These are phyloP conservation scores for Sporothrix schenckii DNA, from an alignment of 2,329 filamentous ascomycete species.

Conservation along the genomic window DNA sequence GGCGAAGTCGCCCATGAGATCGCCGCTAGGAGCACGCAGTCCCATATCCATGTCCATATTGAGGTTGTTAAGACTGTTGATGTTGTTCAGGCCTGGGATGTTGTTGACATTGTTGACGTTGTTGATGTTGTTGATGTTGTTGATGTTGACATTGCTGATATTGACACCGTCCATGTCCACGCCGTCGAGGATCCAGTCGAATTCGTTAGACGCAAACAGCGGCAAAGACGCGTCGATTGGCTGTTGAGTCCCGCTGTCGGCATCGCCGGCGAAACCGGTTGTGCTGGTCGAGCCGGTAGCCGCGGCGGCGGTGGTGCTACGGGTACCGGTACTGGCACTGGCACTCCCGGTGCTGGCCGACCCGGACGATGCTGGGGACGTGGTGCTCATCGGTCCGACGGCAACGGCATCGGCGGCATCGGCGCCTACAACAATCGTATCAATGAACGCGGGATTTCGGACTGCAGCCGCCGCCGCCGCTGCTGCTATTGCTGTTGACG, in stretches of 20 bases:
- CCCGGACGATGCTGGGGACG: constrained; percentile 3
- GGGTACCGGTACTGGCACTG: background rate
- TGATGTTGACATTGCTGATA: background rate
- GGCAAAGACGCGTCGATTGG: background rate
- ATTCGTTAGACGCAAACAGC: constrained; percentile 14
- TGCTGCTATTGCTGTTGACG: background rate
- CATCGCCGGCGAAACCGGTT: background rate
- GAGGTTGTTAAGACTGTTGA: background rate
- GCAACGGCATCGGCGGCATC: no score
- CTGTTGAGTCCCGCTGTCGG: background rate
- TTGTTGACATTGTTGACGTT: background rate
- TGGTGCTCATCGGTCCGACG: background rate
- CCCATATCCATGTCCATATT: background rate
- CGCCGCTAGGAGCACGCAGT: background rate
- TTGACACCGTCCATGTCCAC: constrained; percentile 6
- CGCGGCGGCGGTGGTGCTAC: background rate
- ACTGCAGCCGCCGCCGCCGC: background rate
- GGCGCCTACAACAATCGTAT: background rate
- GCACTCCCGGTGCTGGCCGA: background rate
- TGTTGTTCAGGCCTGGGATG: background rate
- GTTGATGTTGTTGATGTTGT: background rate
- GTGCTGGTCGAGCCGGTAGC: background rate
- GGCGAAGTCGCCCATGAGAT: background rate
- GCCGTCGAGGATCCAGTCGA: constrained; percentile 10
- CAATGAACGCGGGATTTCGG: background rate